Evolutionary conservation across 2,329 filamentous ascomycete species (phyloP).

Genomic region (Colletotrichum australisinense): DNA sequence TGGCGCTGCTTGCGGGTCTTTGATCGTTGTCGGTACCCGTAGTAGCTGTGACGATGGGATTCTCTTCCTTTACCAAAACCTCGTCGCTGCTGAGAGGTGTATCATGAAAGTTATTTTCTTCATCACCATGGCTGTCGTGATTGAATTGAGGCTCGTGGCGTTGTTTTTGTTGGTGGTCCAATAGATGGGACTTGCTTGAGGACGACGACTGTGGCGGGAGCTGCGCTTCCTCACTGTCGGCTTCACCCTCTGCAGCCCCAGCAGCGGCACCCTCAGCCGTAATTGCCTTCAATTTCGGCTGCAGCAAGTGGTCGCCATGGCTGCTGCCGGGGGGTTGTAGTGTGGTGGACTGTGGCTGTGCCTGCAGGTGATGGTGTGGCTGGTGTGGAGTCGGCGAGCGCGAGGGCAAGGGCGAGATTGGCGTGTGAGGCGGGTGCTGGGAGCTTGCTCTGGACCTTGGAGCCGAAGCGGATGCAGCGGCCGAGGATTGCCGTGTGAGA

Average conservation of each 20-base stretch:
- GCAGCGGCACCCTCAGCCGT: constrained; percentile 1
- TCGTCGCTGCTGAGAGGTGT: background rate
- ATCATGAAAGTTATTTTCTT: background rate
- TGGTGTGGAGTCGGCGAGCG: constrained; percentile 12
- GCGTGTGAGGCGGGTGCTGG: background rate
- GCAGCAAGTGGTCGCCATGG: constrained; percentile 20
- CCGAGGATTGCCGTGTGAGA: constrained; percentile 34
- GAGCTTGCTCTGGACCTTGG: constrained; percentile 24
- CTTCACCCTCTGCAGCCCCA: background rate
- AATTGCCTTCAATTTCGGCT: constrained; percentile 33
- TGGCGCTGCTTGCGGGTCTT: constrained; percentile 25
- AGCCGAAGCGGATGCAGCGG: constrained; percentile 24
- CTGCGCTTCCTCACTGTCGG: background rate
- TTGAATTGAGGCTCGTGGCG: constrained; percentile 18
- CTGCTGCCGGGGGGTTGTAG: constrained; percentile 14
- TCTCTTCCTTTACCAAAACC: background rate
- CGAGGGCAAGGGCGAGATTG: constrained; percentile 1
- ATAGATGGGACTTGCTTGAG: constrained; percentile 30
- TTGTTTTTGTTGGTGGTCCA: constrained; percentile 17
- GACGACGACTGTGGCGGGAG: constrained; percentile 25
- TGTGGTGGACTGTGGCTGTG: constrained; percentile 8
- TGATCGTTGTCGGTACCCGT: background rate
- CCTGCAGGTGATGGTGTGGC: constrained; percentile 6
- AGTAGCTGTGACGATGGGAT: background rate
- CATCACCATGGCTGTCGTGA: background rate